Percentiles rank a stretch among this genome's conserved stretches.
Conservation (phyloP, 345 rosid species). For the Citrus cavaleriei region DNA sequence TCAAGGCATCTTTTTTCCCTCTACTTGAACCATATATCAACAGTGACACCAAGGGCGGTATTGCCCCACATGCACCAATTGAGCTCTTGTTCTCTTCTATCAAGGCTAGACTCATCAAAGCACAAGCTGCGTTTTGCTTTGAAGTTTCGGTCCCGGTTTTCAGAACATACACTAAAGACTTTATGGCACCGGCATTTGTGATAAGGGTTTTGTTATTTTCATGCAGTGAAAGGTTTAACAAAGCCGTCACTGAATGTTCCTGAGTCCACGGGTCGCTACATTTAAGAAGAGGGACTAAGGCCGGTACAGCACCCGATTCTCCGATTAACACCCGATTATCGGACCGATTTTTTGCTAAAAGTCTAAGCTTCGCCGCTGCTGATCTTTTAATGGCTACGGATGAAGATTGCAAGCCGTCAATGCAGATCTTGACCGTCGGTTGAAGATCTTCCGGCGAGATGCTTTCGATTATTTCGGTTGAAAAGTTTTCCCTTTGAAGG, state of each 20-base stretch:
- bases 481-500: slow-evolving; percentile 75
- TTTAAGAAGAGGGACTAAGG: slow-evolving; percentile 72
- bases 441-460: slow-evolving; percentile 97
- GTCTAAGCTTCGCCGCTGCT: slow-evolving; percentile 87
- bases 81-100: slow-evolving; percentile 83
- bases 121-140: slow-evolving; percentile 95
- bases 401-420: slow-evolving; percentile 67
- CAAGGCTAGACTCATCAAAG: slow-evolving; percentile 74
- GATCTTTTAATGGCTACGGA: slow-evolving; percentile 82
- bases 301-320: slow-evolving; percentile 92
- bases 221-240: slow-evolving; percentile 74
- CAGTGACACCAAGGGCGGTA: slow-evolving; percentile 89
- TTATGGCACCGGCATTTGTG: slow-evolving; percentile 73
- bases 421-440: slow-evolving; percentile 89
- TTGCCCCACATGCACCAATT: slow-evolving; percentile 88
- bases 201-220: slow-evolving; percentile 63
- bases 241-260: slow-evolving; percentile 92
- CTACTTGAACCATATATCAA: slow-evolving; percentile 68
- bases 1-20: slow-evolving; percentile 86
- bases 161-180: slow-evolving; percentile 77
- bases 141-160: slow-evolving; percentile 93
- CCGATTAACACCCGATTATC: slow-evolving; percentile 85
- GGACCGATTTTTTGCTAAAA: slow-evolving; percentile 80
- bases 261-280: slow-evolving; percentile 90
- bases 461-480: slow-evolving; percentile 88